Evolutionary conservation across 805 yeast species (phyloP), one percentile per base, ranked within the genome.

Genomic region (Metschnikowia similis): DNA sequence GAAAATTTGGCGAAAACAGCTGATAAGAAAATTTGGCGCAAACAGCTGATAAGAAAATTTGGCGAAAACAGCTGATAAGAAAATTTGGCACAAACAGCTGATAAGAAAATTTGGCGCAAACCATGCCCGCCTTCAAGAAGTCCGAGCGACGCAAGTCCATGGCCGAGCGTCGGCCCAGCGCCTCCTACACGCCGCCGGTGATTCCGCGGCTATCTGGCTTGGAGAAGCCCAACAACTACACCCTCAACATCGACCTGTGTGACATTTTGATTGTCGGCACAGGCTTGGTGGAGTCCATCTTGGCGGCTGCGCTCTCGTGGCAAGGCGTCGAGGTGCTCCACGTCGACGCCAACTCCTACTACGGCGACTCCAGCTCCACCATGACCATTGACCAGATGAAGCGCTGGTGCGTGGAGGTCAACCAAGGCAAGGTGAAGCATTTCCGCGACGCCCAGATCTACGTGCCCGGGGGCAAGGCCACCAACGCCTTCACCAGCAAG

Each of bases 281-380:
- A 0, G 98, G 98, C 3, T 74, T 94, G 38, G 85, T 84, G 2
- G 96, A 94, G 66, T 82, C 89, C 57, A 83, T 94, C 10, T 69
- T 90, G 44, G 97, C 98, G 0, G 96, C 97, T 10, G 92, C 97
- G 0, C 75, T 94, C 42, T 86, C 97, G 10, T 94, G 99, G 98
- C 96, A 89, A 60, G 99, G 99, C n/a, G 83, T 94, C n/a, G 83
- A 79, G 56, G 97, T 94, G 8, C 72, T 94, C 40, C 99, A 94
- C 63, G 82, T 94, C 30, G 99, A 94, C 66, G 74, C 83, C 39
- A 86, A 90, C 62, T 77, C 82, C 29, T 85, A 88, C 64, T 94
- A 94, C 61, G 99, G 99, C 17, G 98, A 91, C 65, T 78, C 85
- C 34, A 78, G 85, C 45, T 90, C 97, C 6, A 87, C 96, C 2